These are phyloP conservation scores for Boletus calvinii DNA, from an alignment of 1,284 basidiomycete genomes.

Conservation along the genomic window DNA sequence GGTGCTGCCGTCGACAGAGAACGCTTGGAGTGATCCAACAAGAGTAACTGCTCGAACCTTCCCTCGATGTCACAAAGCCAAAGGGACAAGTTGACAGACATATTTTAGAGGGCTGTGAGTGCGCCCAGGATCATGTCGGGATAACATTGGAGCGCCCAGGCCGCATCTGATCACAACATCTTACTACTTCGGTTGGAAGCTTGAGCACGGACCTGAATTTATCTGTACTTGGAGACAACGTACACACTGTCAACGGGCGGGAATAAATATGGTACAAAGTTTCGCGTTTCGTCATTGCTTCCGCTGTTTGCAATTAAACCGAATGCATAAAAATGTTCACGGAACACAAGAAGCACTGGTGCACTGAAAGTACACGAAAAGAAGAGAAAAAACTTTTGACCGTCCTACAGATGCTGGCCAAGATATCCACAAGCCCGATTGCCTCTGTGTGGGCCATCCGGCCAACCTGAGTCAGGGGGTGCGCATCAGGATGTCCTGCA, in stretches of 20 bases:
- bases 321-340: constrained; percentile 25
- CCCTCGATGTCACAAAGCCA: neutral
- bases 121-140: constrained; percentile 6
- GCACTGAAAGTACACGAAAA: constrained; percentile 20
- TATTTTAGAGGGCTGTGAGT: neutral
- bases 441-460: neutral
- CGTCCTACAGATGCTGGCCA: neutral
- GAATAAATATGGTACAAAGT: constrained; percentile 12
- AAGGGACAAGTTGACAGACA: neutral
- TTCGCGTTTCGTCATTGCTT: constrained; percentile 19
- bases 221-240: constrained; percentile 21
- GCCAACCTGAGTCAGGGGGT: neutral
- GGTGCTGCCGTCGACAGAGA: neutral
- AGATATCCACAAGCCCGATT: neutral
- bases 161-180: neutral
- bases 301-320: constrained; percentile 26
- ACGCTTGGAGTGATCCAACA: neutral
- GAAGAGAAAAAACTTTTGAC: neutral
- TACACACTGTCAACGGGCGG: constrained; percentile 12
- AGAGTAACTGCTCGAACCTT: neutral
- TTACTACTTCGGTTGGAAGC: no score
- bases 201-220: constrained; percentile 30
- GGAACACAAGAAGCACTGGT: constrained; percentile 10
- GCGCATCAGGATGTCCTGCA: constrained; percentile 1
- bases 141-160: neutral